Base-by-base conservation (phyloP, 768 basidiomycete genomes). In the Infundibulicybe gibba region DNA sequence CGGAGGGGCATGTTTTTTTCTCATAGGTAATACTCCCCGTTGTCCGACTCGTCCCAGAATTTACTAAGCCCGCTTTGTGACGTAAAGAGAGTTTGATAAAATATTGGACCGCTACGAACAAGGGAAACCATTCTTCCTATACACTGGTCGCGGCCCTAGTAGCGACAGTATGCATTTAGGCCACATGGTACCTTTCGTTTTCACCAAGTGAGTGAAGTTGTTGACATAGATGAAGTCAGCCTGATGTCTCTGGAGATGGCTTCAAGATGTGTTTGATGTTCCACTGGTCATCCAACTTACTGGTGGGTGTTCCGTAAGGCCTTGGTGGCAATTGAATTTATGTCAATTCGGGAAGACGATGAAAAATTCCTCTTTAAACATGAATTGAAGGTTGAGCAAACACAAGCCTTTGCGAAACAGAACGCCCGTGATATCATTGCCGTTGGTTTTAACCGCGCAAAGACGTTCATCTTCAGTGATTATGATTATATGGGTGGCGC, bases 311-410 rank as follows among this genome's bases (percentile, higher is more conserved):
- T 25, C 10, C 25, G 13, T 17, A 5, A 30, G 12, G 9, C 34
- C 15, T 33, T 16, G 17, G 11, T 13, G 21, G 12, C 8, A 20
- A 1, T 9, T 16, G 10, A 11, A 5, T 25, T 40, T 32, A 11
- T 5, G 13, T 5, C 55, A 91, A 25, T 25, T 25, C 25, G 25
- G n/a, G 25, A 25, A 25, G 97, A 99, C 59, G 97, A 99, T 64
- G 97, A 99, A 64, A 99, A 99, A 65, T 99, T 98, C 74, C 67
- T 99, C 40, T 97, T 99, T 79, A 95, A 98, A 65, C 90, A 93
- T 46, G 88, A 89, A 54, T 80, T 97, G 49, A 94, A 91, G 63
- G 76, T 90, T 32, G 91, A 97, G 54, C 86, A 97, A 62, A 88
- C 89, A 16, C 81, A 83, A 60, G 71, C 72, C 17, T 98, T 94